These are phyloP conservation scores for Fusarium sp. DNA, from an alignment of 2,329 filamentous ascomycete species.

Conservation along the genomic window DNA sequence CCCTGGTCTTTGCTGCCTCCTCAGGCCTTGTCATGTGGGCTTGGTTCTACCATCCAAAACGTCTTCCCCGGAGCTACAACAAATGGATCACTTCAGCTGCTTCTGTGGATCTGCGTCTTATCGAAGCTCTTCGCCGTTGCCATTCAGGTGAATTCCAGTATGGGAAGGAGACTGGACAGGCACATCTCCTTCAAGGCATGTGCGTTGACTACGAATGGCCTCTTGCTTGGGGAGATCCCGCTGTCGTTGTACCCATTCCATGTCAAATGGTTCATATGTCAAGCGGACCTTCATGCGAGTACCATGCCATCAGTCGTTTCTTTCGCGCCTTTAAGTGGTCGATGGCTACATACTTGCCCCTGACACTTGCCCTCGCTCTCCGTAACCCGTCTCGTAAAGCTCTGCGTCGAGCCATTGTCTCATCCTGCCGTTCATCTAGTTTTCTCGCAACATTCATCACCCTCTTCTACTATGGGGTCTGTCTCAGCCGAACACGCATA, in stretches of 20 bases:
- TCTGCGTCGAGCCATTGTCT: conserved; percentile 65
- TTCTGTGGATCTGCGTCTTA: conserved; percentile 77
- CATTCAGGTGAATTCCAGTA: conserved; percentile 74
- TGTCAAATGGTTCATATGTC: conserved; percentile 90
- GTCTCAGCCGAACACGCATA: conserved; percentile 77
- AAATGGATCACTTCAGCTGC: conserved; percentile 86
- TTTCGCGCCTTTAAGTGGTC: conserved; percentile 77
- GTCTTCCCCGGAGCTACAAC: conserved; percentile 78
- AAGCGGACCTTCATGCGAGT: conserved; percentile 77
- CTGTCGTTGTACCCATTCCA: conserved; percentile 75
- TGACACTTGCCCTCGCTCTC: conserved; percentile 75
- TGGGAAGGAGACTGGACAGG: conserved; percentile 77
- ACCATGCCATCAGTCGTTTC: conserved; percentile 77
- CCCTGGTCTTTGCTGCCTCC: conserved; percentile 77
- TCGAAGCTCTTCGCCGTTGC: conserved; percentile 77
- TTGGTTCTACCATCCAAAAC: conserved; percentile 81
- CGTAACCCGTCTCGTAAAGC: conserved; percentile 59
- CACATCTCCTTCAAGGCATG: conserved; percentile 75
- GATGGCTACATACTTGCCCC: conserved; percentile 79
- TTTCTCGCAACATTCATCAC: conserved; percentile 83
- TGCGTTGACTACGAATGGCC: conserved; percentile 78
- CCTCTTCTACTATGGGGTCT: conserved; percentile 88
- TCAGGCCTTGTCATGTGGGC: conserved; percentile 87
- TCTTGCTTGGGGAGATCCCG: conserved; percentile 77
- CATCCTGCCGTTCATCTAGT: conserved; percentile 76